Evolutionary conservation across 177 flowering plant species (phyloP), one percentile per base, ranked within the genome.

Genomic region (Tripterygium wilfordii): DNA sequence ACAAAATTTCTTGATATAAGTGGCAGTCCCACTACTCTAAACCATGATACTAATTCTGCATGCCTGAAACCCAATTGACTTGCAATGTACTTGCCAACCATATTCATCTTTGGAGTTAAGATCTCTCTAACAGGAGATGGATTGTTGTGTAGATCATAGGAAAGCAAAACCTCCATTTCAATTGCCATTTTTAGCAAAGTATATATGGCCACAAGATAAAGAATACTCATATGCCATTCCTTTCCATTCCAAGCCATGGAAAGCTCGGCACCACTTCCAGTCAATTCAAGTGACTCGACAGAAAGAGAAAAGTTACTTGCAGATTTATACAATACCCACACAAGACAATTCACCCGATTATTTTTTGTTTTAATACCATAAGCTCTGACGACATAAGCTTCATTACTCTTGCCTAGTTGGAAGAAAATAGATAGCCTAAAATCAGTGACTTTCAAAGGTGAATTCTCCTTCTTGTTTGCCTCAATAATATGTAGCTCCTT

Each of bases 161-260:
- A 67, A 38, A 56, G 79, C 68, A 59, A 58, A 30, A 54, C 31
- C 47, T 67, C 71, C 42, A 53, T 58, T 52, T 69, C 66, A 27
- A 66, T 62, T 29, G 69, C 74, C 15, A 73, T 59, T 60, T 56
- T 69, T 33, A 80, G 53, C 57, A 78, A 58, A 38, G 77, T 74
- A 60, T 66, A 75, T 10, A 67, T 68, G 41, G 82, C 82, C 18
- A 69, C 83, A 81, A 66, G 76, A 71, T 76, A 68, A 6, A 83
- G 69, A 44, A 77, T 49, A 25, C 58, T 66, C 51, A 52, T 76
- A 48, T 80, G 85, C 91, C 91, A 80, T 20, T 68, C 87, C 48
- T 77, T 72, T 28, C 85, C 91, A 35, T 61, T 41, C 85, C 87
- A 83, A n/a, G 91, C 91, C 65, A 63, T 75, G 12, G 83, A 60